phyloP scores from a whole-genome alignment of 768 basidiomycete species.

The Neoboletus brunneissimus region DNA sequence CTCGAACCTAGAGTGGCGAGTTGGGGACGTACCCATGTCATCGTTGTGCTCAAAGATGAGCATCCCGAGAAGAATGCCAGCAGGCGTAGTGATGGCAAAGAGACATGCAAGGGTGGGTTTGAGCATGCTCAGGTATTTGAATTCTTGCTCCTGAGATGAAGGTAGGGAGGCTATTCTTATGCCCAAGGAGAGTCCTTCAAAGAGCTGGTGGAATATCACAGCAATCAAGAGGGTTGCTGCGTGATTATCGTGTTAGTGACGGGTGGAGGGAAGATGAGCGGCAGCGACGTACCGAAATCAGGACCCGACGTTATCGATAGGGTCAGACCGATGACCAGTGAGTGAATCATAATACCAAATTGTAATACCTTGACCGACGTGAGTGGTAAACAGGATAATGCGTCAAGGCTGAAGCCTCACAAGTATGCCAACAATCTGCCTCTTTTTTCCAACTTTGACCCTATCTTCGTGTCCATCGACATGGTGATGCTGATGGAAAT shows the following conservation, averaged over 20 bases:
- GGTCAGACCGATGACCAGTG: constrained; percentile 77
- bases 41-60: constrained; percentile 39
- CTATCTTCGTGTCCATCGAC: constrained; percentile 14
- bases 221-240: constrained; percentile 71
- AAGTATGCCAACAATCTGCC: constrained; percentile 73
- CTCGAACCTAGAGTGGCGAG: neutral
- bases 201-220: constrained; percentile 79
- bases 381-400: neutral
- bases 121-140: constrained; percentile 34
- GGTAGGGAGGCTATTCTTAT: constrained; percentile 75
- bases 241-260: neutral
- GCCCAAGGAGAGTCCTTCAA: constrained; percentile 80
- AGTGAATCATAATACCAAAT: constrained; percentile 83
- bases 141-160: constrained; percentile 28
- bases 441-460: constrained; percentile 45
- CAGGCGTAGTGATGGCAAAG: constrained; percentile 73
- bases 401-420: constrained; percentile 33
- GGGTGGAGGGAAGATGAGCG: neutral
- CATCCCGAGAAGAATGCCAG: constrained; percentile 63
- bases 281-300: constrained; percentile 60
- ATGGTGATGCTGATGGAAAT: neutral
- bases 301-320: constrained; percentile 64
- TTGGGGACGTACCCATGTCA: constrained; percentile 23
- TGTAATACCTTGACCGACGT: constrained; percentile 59
- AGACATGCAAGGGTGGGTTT: constrained; percentile 54